Evolutionary conservation across 345 rosid genomes (phyloP).

Genomic region (Brassica cretica): DNA sequence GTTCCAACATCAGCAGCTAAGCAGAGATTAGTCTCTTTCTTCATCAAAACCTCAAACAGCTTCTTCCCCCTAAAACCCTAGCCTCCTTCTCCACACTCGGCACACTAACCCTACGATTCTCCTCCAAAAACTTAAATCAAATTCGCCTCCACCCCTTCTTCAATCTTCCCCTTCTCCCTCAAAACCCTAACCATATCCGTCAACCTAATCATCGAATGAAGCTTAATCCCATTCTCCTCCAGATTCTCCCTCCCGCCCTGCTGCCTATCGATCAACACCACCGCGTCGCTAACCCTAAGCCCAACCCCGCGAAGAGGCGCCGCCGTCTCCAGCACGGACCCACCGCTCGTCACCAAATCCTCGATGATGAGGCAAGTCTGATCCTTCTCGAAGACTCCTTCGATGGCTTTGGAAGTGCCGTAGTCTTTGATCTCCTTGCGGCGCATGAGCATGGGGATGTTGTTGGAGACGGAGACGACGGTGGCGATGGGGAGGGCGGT

Average conservation of each 20-base stretch:
- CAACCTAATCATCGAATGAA: constrained; percentile 73
- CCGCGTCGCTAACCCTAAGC: constrained; percentile 80
- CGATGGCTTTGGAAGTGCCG: constrained; percentile 85
- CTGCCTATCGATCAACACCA: constrained; percentile 83
- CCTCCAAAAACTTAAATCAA: constrained; percentile 73
- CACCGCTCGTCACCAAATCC: constrained; percentile 88
- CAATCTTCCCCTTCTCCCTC: constrained; percentile 79
- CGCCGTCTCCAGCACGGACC: constrained; percentile 87
- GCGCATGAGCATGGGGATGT: constrained; percentile 88
- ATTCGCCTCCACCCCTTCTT: constrained; percentile 53
- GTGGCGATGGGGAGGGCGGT: constrained; percentile 94
- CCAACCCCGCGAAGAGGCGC: constrained; percentile 85
- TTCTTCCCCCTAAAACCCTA: constrained; percentile 71
- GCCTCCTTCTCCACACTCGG: constrained; percentile 52
- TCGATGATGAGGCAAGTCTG: constrained; percentile 75
- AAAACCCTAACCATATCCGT: constrained; percentile 83
- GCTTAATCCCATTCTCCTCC: constrained; percentile 65
- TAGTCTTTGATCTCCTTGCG: constrained; percentile 91
- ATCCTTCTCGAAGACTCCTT: constrained; percentile 57
- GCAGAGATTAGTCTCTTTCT: constrained; percentile 88
- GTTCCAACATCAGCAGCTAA: constrained; percentile 96
- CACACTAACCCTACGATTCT: constrained; percentile 67
- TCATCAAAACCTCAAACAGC: constrained; percentile 76
- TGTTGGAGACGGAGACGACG: constrained; percentile 61
- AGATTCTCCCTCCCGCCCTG: constrained; percentile 93